Percentiles rank a stretch among this genome's conserved stretches.
Evolutionary conservation across 2,329 filamentous ascomycete species (phyloP).

Genomic region (Paraphaeosphaeria sporulosa): DNA sequence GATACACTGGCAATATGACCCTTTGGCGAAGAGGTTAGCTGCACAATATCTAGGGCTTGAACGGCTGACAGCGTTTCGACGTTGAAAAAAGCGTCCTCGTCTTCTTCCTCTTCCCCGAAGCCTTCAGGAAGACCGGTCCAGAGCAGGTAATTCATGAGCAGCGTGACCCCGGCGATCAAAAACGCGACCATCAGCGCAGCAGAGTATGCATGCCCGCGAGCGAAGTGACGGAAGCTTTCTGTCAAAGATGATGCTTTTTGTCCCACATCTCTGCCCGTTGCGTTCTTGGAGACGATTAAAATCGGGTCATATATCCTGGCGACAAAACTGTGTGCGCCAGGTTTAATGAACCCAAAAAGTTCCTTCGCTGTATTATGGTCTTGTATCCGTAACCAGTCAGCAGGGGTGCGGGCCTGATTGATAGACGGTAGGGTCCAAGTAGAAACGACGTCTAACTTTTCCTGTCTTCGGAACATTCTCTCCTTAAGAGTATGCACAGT

Average conservation of each 20-base stretch:
- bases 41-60: conserved; percentile 73
- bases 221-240: conserved; percentile 57
- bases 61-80: conserved; percentile 68
- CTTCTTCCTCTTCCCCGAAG: conserved; percentile 54
- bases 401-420: conserved; percentile 78
- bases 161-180: conserved; percentile 68
- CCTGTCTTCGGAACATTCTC: conserved; percentile 32
- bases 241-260: conserved; percentile 59
- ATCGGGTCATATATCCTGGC: conserved; percentile 78
- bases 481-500: conserved; percentile 33
- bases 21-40: conserved; percentile 67
- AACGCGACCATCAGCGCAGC: conserved; percentile 71
- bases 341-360: conserved; percentile 78
- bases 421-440: conserved; percentile 61
- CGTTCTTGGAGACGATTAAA: conserved; percentile 73
- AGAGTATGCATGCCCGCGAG: conserved; percentile 72
- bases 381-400: conserved; percentile 78
- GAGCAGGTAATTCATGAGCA: conserved; percentile 78
- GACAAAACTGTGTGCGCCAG: conserved; percentile 73
- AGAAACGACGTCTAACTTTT: conserved; percentile 20
- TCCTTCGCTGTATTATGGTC: conserved; percentile 81
- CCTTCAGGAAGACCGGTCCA: conserved; percentile 65
- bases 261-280: conserved; percentile 67
- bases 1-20: conserved; percentile 74
- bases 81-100: conserved; percentile 62